Evolutionary conservation across 2,329 filamentous ascomycete species (phyloP), one percentile per base, ranked within the genome.

Genomic region (Aspergillus amoenus): DNA sequence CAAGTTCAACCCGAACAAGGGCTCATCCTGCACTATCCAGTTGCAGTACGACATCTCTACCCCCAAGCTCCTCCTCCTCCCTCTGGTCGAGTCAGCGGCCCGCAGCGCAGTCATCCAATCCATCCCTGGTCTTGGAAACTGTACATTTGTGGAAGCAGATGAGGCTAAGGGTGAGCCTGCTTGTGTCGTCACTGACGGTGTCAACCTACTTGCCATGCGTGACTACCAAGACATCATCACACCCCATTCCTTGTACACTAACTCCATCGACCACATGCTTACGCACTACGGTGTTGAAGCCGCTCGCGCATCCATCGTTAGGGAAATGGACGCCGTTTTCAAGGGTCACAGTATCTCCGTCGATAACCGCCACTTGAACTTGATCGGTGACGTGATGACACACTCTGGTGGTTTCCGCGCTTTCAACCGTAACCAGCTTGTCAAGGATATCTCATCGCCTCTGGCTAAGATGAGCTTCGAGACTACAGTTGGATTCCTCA

Each of bases 401-500:
- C 85, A 93, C 52, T 88, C 87, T 58, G 94, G 94, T 64, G 87
- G 86, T 2, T 99, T 95, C 78, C 89, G 87, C 47, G 88, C 94
- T 1, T 99, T 99, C 79, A 96, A 91, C 76, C 89, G 94, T 48
- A 95, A 90, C 70, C 94, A 93, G 1, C 80, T 99, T 41, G 75
- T 79, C 59, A 87, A 86, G 70, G 87, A 90, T 63, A 93, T 91
- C 68, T 88, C 93, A 27, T 93, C 88, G 64, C 92, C 94, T 0
- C 93, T 99, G 66, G 93, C 94, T 77, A 97, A 97, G 83, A 97
- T 97, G 93, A 96, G 91, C 74, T 99, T 97, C 78, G 94, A 99
- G 83, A 99, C 94, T 4, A 99, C 94, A 2, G 84, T 97, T 40
- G 88, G 89, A 1, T 97, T 97, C 80, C 81, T 99, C 68, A 93